Evolutionary conservation across 2,329 filamentous ascomycete genomes (phyloP).

Genomic region (Coniochaeta sp.): DNA sequence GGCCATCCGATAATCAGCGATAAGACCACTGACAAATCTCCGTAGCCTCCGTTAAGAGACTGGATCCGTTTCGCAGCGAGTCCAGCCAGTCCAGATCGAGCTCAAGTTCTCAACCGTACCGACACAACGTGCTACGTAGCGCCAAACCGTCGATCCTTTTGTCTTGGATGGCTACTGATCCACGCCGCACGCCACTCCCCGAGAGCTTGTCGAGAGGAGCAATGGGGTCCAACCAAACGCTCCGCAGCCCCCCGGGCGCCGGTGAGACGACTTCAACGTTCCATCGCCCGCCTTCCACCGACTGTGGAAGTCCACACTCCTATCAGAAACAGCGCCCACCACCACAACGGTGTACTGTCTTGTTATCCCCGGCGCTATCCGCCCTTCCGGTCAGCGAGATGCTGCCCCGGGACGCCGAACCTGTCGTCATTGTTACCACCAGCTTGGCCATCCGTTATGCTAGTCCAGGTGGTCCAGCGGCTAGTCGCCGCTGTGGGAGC

Average conservation of each 20-base stretch:
- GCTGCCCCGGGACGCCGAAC: background rate
- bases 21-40: too few relatives aligned
- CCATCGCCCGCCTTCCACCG: background rate
- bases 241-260: background rate
- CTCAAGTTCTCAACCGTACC: background rate
- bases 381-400: background rate
- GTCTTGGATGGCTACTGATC: background rate
- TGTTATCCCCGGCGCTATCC: constrained; percentile 3
- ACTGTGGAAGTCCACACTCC: background rate
- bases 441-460: background rate
- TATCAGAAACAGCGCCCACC: background rate
- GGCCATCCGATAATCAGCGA: background rate
- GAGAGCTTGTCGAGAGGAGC: background rate
- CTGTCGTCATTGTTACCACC: constrained; percentile 4
- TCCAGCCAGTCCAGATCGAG: background rate
- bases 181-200: background rate
- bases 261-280: constrained; percentile 1
- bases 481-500: background rate
- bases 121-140: constrained; percentile 1
- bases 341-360: background rate
- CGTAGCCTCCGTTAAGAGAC: background rate
- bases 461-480: background rate
- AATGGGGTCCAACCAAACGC: background rate
- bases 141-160: background rate
- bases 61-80: background rate